These are phyloP conservation scores for Podospora comata DNA, from an alignment of 495 filamentous ascomycete genomes.

Conservation along the genomic window DNA sequence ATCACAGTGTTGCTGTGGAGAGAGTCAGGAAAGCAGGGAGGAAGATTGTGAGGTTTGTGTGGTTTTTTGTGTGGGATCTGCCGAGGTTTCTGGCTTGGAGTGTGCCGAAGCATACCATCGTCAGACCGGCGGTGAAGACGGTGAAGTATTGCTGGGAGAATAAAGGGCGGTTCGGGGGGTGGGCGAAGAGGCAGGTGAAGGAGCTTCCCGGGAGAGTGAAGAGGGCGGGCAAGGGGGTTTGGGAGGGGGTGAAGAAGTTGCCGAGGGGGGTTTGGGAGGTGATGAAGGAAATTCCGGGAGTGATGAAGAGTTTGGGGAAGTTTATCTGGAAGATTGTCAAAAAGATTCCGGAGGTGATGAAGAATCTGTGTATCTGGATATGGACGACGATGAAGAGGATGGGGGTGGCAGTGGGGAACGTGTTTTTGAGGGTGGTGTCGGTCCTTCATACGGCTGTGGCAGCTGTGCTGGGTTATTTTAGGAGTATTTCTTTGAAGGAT, in stretches of 20 bases:
- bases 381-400: conserved; percentile 30
- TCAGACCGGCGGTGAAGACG: conserved; percentile 20
- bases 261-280: conserved; percentile 24
- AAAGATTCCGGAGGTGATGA: conserved; percentile 31
- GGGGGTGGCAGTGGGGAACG: conserved; percentile 27
- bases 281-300: conserved; percentile 22
- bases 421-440: conserved; percentile 31
- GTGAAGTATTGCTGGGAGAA: conserved; percentile 31
- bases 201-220: conserved; percentile 19
- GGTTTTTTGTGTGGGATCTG: conserved; percentile 30
- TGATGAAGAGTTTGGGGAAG: conserved; percentile 18
- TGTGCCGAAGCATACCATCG: conserved; percentile 33
- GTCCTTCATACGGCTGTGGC: conserved; percentile 37
- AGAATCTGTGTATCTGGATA: conserved; percentile 32
- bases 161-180: conserved; percentile 27
- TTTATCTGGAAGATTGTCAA: conserved; percentile 27
- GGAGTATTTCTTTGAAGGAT: conserved; percentile 37
- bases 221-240: conserved; percentile 22
- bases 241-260: conserved; percentile 25
- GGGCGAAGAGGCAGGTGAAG: conserved; percentile 24
- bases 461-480: conserved; percentile 38
- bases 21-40: conserved; percentile 22
- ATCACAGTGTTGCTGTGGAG: conserved; percentile 23
- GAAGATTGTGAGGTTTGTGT: conserved; percentile 25
- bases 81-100: conserved; percentile 35